These are phyloP conservation scores for Oenanthe sinensis DNA, from an alignment of 129 eudicot species.

Conservation along the genomic window DNA sequence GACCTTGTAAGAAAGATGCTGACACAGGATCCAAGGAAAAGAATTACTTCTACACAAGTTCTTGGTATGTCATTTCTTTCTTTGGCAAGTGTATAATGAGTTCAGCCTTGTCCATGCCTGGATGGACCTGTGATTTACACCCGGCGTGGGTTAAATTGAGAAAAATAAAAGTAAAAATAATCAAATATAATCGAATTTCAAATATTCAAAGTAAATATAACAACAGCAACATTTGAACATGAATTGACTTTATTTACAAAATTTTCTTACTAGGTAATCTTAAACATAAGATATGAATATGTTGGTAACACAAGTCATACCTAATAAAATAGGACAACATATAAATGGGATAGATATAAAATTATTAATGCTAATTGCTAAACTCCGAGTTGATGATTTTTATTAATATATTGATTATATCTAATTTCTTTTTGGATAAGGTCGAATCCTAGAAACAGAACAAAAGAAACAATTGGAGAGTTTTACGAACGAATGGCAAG, in stretches of 20 bases:
- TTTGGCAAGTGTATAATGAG: background rate
- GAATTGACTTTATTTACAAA: background rate
- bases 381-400: background rate
- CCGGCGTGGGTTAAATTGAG: background rate
- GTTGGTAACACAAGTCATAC: background rate
- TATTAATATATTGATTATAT: background rate
- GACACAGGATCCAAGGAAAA: constrained; percentile 4
- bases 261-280: background rate
- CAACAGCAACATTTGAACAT: background rate
- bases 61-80: background rate
- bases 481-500: background rate
- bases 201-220: background rate
- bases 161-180: background rate
- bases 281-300: background rate
- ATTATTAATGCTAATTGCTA: background rate
- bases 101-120: background rate
- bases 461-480: background rate
- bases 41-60: constrained; percentile 9
- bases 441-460: background rate
- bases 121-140: background rate
- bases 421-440: background rate
- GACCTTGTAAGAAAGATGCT: constrained; percentile 9
- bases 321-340: background rate
- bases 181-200: background rate
- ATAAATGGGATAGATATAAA: background rate